Evolutionary conservation across 441 rosid genomes (phyloP).

Genomic region (Corymbia calophylla): DNA sequence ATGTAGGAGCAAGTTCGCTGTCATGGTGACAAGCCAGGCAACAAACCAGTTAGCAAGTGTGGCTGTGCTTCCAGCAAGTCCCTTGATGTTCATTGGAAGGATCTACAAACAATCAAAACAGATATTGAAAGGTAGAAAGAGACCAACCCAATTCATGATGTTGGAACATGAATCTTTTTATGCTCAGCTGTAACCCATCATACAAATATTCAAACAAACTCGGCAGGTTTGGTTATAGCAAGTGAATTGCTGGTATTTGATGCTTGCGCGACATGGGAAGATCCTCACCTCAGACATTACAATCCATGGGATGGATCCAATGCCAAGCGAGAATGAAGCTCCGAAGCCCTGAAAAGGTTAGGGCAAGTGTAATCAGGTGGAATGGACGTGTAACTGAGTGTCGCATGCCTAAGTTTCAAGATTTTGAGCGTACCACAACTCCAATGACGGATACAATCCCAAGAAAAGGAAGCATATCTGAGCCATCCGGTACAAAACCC

Average conservation of each 20-base stretch:
- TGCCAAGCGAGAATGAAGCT: constrained; percentile 69
- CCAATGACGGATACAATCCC: constrained; percentile 3
- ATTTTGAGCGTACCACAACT: constrained; percentile 2
- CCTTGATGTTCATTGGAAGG: constrained; percentile 82
- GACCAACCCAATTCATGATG: neutral
- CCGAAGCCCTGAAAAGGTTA: constrained; percentile 47
- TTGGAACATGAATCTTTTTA: neutral
- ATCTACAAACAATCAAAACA: constrained; percentile 41
- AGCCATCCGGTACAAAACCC: neutral
- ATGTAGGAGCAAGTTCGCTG: constrained; percentile 74
- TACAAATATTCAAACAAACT: neutral
- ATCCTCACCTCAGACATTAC: constrained; percentile 89
- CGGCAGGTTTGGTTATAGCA: neutral
- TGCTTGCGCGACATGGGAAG: neutral
- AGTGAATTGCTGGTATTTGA: neutral
- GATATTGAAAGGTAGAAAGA: neutral
- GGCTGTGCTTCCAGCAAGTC: constrained; percentile 86
- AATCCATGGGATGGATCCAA: constrained; percentile 94
- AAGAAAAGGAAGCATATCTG: neutral
- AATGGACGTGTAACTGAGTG: neutral
- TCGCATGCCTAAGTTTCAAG: neutral
- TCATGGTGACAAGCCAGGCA: constrained; percentile 64
- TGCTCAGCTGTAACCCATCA: neutral
- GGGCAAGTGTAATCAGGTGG: neutral
- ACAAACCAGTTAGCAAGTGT: constrained; percentile 71